Conservation (phyloP, 768 basidiomycete genomes). For the Collybia sp. region DNA sequence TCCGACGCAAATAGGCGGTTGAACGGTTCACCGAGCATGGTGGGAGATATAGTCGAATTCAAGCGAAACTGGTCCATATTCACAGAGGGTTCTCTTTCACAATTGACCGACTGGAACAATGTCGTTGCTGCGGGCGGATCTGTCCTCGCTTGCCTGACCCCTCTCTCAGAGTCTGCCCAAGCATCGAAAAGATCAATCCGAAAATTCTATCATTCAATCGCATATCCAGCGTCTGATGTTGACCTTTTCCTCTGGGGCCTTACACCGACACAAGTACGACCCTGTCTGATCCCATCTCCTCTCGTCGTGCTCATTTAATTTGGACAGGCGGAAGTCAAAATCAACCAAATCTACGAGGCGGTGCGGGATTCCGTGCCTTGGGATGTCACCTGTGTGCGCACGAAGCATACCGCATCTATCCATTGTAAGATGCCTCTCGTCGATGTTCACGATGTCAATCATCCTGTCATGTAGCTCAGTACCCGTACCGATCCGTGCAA, state of each 20-base stretch:
- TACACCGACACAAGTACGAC: constrained; percentile 42
- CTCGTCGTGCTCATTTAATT: not conserved
- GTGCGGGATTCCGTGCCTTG: constrained; percentile 63
- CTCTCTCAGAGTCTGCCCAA: constrained; percentile 43
- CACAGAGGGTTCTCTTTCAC: constrained; percentile 56
- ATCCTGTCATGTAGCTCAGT: constrained; percentile 38
- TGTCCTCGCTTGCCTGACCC: constrained; percentile 52
- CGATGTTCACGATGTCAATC: not conserved
- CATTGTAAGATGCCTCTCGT: constrained; percentile 36
- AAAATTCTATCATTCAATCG: constrained; percentile 50
- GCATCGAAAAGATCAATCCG: constrained; percentile 51
- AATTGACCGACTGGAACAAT: constrained; percentile 58
- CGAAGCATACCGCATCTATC: constrained; percentile 63
- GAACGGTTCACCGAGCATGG: constrained; percentile 47
- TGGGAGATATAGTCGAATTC: constrained; percentile 49
- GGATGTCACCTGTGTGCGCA: constrained; percentile 64
- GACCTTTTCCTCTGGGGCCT: constrained; percentile 62
- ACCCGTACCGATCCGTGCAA: constrained; percentile 63
- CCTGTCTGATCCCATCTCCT: not conserved
- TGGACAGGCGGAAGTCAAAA: constrained; percentile 52
- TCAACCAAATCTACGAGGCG: constrained; percentile 54
- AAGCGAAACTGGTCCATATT: constrained; percentile 62
- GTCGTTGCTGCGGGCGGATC: constrained; percentile 60
- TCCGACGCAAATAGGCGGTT: constrained; percentile 35
- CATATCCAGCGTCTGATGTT: constrained; percentile 58